Evolutionary conservation across 768 basidiomycete species (phyloP).

Genomic region (Zangia roseola): DNA sequence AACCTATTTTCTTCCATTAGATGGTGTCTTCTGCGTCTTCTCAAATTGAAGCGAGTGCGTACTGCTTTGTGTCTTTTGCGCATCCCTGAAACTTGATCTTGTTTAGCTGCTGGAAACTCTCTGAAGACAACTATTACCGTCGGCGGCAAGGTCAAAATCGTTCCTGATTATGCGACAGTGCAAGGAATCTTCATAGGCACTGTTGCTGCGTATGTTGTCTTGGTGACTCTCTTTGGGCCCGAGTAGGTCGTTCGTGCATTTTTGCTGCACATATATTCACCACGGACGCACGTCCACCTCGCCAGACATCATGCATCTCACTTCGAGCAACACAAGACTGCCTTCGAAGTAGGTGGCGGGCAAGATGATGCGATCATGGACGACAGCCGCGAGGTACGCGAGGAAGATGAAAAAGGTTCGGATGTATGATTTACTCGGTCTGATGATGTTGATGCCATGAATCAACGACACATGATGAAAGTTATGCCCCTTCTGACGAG

Average conservation of each 20-base stretch:
- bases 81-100: background rate
- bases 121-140: constrained; percentile 48
- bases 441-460: background rate
- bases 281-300: background rate
- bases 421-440: constrained; percentile 10
- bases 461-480: background rate
- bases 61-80: background rate
- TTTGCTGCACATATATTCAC: background rate
- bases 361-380: constrained; percentile 47
- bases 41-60: constrained; percentile 40
- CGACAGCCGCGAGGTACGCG: constrained; percentile 8
- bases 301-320: constrained; percentile 66
- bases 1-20: constrained; percentile 20
- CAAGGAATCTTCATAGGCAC: constrained; percentile 89
- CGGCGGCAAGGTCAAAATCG: constrained; percentile 38
- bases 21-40: constrained; percentile 73
- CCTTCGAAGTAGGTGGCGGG: constrained; percentile 74
- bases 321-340: constrained; percentile 82
- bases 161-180: constrained; percentile 70
- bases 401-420: constrained; percentile 21
- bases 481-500: background rate
- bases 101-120: constrained; percentile 55
- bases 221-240: constrained; percentile 77
- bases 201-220: constrained; percentile 72
- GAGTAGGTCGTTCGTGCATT: constrained; percentile 46